Percentiles rank a stretch among this genome's conserved stretches.
phyloP scores from a whole-genome alignment of 1,284 basidiomycete genomes.

The Sanguinoderma infundibulare region DNA sequence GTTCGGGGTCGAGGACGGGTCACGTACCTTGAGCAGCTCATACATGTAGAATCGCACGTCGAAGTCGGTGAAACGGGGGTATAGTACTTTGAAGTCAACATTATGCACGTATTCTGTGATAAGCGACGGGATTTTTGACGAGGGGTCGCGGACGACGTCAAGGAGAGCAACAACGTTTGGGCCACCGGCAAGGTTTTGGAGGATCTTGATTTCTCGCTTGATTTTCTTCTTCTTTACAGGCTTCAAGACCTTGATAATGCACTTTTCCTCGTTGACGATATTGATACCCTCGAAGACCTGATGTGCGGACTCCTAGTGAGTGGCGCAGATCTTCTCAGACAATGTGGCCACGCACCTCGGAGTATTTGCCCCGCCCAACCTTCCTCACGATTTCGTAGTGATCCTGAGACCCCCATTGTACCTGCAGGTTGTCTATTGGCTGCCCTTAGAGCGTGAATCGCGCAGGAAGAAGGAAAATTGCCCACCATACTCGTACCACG shows the following conservation, averaged over 20 bases:
- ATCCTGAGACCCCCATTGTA: constrained; percentile 95
- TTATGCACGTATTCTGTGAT: constrained; percentile 99
- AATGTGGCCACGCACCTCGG: constrained; percentile 67
- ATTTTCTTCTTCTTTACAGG: constrained; percentile 99
- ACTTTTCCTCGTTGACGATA: constrained; percentile 91
- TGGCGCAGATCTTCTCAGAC: constrained; percentile 10
- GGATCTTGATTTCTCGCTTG: constrained; percentile 98
- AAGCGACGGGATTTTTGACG: constrained; percentile 96
- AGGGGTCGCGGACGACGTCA: constrained; percentile 93
- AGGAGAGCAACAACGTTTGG: constrained; percentile 90
- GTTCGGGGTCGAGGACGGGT: background rate
- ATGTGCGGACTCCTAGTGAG: constrained; percentile 7
- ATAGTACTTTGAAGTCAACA: constrained; percentile 97
- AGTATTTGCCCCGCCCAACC: constrained; percentile 96
- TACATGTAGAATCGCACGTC: constrained; percentile 98
- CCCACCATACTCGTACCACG: constrained; percentile 84
- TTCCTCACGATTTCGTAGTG: constrained; percentile 99
- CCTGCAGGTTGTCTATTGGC: constrained; percentile 82
- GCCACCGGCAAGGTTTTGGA: constrained; percentile 96
- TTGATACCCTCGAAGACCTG: constrained; percentile 98
- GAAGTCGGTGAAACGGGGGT: constrained; percentile 93
- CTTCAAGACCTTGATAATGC: constrained; percentile 98
- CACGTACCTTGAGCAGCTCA: constrained; percentile 87
- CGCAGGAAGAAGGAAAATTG: constrained; percentile 23
- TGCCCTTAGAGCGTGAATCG: constrained; percentile 30